phyloP scores from a whole-genome alignment of 139 green algal genomes.

The Eudorina sp. region DNA sequence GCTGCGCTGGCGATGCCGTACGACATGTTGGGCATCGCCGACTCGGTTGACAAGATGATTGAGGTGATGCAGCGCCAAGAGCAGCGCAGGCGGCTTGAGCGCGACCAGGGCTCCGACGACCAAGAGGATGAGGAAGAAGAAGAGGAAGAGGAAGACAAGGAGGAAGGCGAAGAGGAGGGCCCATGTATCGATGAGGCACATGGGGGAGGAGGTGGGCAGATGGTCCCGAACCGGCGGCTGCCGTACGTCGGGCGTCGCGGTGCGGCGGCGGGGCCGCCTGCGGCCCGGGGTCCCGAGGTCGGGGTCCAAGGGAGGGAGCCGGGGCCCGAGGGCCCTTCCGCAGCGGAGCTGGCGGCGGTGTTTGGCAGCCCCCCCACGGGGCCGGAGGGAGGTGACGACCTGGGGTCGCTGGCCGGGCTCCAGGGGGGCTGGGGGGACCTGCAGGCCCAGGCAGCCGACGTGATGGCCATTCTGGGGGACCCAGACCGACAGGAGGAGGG shows the following conservation, averaged over 20 bases:
- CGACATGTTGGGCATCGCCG: slow-evolving; percentile 66
- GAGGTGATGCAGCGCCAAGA: slow-evolving; percentile 1
- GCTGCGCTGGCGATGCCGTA: slow-evolving; percentile 66
- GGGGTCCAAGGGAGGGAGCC: too few species aligned
- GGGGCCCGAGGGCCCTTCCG: background rate
- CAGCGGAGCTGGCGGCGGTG: background rate
- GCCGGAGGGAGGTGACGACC: background rate
- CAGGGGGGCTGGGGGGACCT: background rate
- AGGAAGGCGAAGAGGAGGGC: too few species aligned
- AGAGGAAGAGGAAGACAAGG: too few species aligned
- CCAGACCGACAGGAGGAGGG: too few species aligned
- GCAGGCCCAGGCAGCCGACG: background rate
- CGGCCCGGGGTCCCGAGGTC: background rate
- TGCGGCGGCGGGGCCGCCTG: background rate
- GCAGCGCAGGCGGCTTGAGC: background rate
- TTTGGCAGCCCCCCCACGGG: too few species aligned
- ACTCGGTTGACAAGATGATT: slow-evolving; percentile 46
- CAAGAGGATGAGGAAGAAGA: too few species aligned
- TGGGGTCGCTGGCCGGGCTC: background rate
- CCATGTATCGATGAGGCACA: too few species aligned
- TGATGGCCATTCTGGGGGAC: background rate
- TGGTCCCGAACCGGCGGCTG: too few species aligned
- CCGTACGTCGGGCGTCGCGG: too few species aligned
- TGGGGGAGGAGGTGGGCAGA: too few species aligned
- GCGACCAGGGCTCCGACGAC: too few species aligned